Base-by-base conservation (phyloP, 768 basidiomycete genomes). In the Crassisporium funariophilum region DNA sequence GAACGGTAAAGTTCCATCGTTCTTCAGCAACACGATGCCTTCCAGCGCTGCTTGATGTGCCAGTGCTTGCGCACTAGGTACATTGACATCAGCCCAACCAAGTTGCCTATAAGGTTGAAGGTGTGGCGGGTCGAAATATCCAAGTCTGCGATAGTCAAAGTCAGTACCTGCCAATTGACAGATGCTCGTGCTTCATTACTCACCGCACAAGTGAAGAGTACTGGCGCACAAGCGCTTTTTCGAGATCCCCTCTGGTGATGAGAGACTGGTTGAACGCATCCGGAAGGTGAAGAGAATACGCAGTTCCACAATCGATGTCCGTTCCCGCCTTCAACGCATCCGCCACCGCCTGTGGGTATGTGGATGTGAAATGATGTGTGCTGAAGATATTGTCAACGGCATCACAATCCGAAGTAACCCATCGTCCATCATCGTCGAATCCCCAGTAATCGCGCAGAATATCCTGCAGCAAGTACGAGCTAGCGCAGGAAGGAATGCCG, bases 21-120 rank as follows among this genome's bases (percentile, higher is more conserved):
- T 87, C 68, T 86, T 85, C 12, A 86, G 66, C 5, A 86, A 68
- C 13, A 80, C 79, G 3, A 82, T 71, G 16, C 80, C 78, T 56
- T 81, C 77, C 4, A 74, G 61, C 3, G 80, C 80, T 20, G 76
- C 78, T 41, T 68, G 66, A 55, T 77, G 64, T 2, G 80, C 80
- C 11, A 83, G 69, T 13, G 67, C 55, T 49, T 77, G 77, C 1
- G 80, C 72, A 6, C 58, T 39, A 3, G 73, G 71, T 1, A 71
- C 71, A 56, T 80, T 77, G 51, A 83, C 70, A 46, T 76, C 69
- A 4, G 65, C 59, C 72, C 75, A 81, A 27, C 54, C 59, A 13
- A 82, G 66, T 50, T 76, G 72, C 2, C 81, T 72, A 59, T 69
- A 81, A 3, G 80, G 77, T 56, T 82, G 80, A 3, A 54, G 50